Conservation (phyloP, 2,329 filamentous ascomycete genomes). For the Beauveria medogensis region DNA sequence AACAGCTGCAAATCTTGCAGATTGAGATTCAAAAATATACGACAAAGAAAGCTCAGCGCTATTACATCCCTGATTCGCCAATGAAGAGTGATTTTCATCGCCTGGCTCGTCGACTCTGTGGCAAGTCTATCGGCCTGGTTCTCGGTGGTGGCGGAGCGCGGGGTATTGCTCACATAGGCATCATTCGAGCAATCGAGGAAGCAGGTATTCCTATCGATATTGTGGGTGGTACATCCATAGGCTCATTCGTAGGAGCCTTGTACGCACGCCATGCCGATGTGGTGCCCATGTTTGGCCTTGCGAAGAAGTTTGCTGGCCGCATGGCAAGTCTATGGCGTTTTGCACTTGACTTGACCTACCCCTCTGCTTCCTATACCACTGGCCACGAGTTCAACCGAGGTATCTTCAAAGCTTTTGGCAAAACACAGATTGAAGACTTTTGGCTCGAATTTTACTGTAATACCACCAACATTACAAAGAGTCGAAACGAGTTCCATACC, state of each 20-base stretch:
- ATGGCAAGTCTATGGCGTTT: constrained; percentile 99
- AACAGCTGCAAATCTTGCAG: constrained; percentile 87
- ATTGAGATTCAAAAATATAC: constrained; percentile 99
- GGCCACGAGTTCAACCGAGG: constrained; percentile 98
- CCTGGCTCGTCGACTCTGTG: constrained; percentile 79
- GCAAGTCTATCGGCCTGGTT: constrained; percentile 89
- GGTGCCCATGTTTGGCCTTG: constrained; percentile 91
- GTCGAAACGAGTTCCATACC: constrained; percentile 83
- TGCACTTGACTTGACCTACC: constrained; percentile 90
- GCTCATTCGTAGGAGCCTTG: constrained; percentile 86
- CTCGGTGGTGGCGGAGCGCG: constrained; percentile 88
- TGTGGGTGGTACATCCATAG: constrained; percentile 91
- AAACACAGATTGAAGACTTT: constrained; percentile 96
- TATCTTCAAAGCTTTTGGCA: constrained; percentile 97
- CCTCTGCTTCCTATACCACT: constrained; percentile 92
- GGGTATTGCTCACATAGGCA: constrained; percentile 85
- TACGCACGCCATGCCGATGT: constrained; percentile 96
- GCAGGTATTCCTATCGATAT: constrained; percentile 94
- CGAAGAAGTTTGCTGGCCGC: constrained; percentile 95
- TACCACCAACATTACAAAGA: constrained; percentile 97
- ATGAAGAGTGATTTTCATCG: constrained; percentile 97
- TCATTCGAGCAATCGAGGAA: constrained; percentile 92
- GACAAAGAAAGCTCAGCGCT: constrained; percentile 79
- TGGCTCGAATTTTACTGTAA: constrained; percentile 99
- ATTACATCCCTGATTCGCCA: constrained; percentile 85